A percentile compares a stretch with the other conserved stretches of the same genome.
phyloP scores from a whole-genome alignment of 2,329 filamentous ascomycete genomes.

The Colletotrichum scovillei region DNA sequence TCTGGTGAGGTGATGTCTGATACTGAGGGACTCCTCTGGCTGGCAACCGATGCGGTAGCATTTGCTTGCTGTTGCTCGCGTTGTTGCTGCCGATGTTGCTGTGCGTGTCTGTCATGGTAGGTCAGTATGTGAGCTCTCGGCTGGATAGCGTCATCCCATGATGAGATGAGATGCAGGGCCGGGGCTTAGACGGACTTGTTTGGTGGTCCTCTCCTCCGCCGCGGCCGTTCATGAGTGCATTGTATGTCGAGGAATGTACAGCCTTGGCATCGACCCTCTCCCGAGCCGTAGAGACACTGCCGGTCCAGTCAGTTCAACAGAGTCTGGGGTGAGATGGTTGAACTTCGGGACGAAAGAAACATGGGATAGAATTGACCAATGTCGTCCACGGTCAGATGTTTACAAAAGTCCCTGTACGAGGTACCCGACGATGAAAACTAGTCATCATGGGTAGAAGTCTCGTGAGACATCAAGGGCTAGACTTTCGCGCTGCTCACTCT shows the following conservation, averaged over 20 bases:
- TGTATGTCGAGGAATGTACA: slow-evolving; percentile 40
- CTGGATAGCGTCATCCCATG: not conserved
- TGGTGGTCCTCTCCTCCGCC: slow-evolving; percentile 42
- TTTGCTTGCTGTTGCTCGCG: not conserved
- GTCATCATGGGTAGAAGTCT: not conserved
- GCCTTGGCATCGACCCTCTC: slow-evolving; percentile 36
- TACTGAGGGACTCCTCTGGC: not conserved
- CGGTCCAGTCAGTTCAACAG: slow-evolving; percentile 1
- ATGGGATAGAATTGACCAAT: not conserved
- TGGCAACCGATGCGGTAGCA: not conserved
- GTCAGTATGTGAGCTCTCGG: slow-evolving; percentile 5
- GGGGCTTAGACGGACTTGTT: slow-evolving; percentile 38
- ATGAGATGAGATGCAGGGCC: not conserved
- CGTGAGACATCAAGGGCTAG: not conserved
- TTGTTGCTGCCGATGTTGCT: slow-evolving; percentile 1
- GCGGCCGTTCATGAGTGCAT: slow-evolving; percentile 43
- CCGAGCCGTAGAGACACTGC: slow-evolving; percentile 37
- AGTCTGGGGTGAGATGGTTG: not conserved
- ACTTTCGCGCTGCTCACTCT: slow-evolving; percentile 35
- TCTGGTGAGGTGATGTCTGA: slow-evolving; percentile 25
- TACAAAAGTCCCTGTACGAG: not conserved
- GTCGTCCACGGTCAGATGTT: too few relatives aligned
- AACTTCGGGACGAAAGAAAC: not conserved
- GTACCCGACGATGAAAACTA: not conserved
- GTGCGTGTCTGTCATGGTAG: slow-evolving; percentile 10